Percentiles rank a stretch among this genome's conserved stretches.
Conservation (phyloP, 768 basidiomycete genomes). For the Pisolithus orientalis region DNA sequence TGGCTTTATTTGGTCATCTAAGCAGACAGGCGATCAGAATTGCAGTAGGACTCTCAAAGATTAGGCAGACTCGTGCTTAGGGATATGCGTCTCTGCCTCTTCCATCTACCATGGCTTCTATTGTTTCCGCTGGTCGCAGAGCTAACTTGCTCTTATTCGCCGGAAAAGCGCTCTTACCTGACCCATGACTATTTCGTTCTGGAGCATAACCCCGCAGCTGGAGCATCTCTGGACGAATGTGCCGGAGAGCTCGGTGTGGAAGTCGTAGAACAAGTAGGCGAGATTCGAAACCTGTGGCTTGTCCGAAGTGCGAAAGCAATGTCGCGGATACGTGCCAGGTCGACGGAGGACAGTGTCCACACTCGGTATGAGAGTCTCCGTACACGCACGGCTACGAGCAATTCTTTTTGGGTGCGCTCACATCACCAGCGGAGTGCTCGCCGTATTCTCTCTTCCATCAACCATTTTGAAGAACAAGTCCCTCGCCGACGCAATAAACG, state of each 20-base stretch:
- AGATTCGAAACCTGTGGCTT: conserved; percentile 78
- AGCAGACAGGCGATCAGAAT: not conserved
- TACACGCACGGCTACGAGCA: conserved; percentile 10
- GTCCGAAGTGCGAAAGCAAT: conserved; percentile 50
- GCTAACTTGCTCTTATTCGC: conserved; percentile 26
- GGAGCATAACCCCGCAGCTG: conserved; percentile 50
- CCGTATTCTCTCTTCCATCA: conserved; percentile 49
- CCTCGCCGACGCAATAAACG: conserved; percentile 69
- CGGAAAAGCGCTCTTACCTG: conserved; percentile 48
- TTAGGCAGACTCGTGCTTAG: too few relatives aligned
- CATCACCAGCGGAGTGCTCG: conserved; percentile 33
- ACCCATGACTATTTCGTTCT: conserved; percentile 81
- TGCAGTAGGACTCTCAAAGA: not conserved
- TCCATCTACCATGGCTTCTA: conserved; percentile 11
- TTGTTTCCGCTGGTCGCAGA: conserved; percentile 25
- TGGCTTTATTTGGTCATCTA: not conserved
- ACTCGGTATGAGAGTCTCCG: conserved; percentile 43
- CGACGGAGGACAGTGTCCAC: conserved; percentile 42
- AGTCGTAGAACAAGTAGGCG: conserved; percentile 83
- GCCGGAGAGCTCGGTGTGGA: conserved; percentile 64
- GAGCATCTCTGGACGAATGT: conserved; percentile 56
- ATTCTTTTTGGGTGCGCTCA: conserved; percentile 35
- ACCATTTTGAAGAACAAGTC: conserved; percentile 53
- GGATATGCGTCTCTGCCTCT: conserved; percentile 6
- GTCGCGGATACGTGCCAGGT: conserved; percentile 21